phyloP scores from a whole-genome alignment of 2,329 filamentous ascomycete species.

The Ophiostoma quercus region DNA sequence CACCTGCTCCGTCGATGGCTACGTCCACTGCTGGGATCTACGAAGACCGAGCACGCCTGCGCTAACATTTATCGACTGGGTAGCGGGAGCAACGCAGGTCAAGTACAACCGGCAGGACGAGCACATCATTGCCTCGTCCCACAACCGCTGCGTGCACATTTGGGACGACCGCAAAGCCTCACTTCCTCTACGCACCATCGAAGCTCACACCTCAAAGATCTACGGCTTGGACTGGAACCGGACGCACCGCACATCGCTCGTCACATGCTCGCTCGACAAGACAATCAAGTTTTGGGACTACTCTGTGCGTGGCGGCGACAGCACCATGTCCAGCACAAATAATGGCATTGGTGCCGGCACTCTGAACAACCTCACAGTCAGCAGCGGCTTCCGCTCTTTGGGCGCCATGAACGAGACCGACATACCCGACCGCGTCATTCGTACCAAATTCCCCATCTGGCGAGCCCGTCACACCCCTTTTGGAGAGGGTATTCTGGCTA shows the following conservation, averaged over 20 bases:
- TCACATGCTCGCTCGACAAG: constrained; percentile 85
- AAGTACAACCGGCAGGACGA: constrained; percentile 88
- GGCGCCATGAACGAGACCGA: constrained; percentile 46
- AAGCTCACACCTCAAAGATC: constrained; percentile 86
- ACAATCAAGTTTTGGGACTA: constrained; percentile 95
- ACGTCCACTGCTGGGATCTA: constrained; percentile 88
- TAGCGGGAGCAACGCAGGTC: constrained; percentile 87
- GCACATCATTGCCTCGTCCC: constrained; percentile 83
- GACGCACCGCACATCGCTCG: constrained; percentile 62
- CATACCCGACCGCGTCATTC: constrained; percentile 68
- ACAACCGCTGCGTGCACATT: constrained; percentile 80
- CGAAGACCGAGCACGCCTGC: constrained; percentile 67
- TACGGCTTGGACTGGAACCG: constrained; percentile 95
- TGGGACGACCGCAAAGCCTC: constrained; percentile 84
- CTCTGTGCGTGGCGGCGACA: constrained; percentile 15
- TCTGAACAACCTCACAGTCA: constrained; percentile 36
- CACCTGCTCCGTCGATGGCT: constrained; percentile 88
- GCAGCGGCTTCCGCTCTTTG: constrained; percentile 5
- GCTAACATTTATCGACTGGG: constrained; percentile 85
- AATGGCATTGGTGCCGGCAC: constrained; percentile 28
- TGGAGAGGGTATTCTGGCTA: constrained; percentile 76
- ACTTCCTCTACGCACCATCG: constrained; percentile 73
- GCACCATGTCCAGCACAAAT: background rate
- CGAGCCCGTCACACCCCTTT: constrained; percentile 88
- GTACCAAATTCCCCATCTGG: constrained; percentile 83